Percentiles rank a stretch among this genome's conserved stretches.
Evolutionary conservation across 768 basidiomycete species (phyloP).

Genomic region (Suillus alpinus): DNA sequence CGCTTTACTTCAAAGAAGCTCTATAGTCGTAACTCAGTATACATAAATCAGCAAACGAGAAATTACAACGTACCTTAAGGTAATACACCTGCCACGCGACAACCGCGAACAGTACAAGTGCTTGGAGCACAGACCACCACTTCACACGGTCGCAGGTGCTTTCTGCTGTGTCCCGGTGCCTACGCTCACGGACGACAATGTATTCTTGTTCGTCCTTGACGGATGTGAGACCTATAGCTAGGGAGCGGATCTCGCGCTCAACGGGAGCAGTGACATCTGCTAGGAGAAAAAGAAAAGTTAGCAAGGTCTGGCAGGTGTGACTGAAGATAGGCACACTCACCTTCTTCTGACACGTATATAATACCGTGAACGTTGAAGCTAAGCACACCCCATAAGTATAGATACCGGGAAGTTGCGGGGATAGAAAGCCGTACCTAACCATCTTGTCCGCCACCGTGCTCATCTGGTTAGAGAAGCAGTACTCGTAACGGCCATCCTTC

Average conservation of each 20-base stretch:
- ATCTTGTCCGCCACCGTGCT: constrained; percentile 94
- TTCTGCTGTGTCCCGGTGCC: constrained; percentile 92
- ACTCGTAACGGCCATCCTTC: constrained; percentile 84
- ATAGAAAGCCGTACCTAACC: constrained; percentile 58
- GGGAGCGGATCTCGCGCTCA: constrained; percentile 87
- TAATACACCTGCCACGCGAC: constrained; percentile 99
- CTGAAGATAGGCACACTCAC: constrained; percentile 37
- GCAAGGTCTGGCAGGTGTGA: not conserved
- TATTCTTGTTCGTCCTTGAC: constrained; percentile 99
- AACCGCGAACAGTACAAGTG: constrained; percentile 80
- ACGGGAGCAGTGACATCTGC: constrained; percentile 88
- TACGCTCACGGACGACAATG: constrained; percentile 89
- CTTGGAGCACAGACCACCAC: constrained; percentile 97
- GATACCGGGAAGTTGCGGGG: not conserved
- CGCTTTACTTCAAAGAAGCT: constrained; percentile 87
- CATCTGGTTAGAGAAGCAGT: constrained; percentile 99
- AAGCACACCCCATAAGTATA: constrained; percentile 8
- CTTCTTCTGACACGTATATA: constrained; percentile 90
- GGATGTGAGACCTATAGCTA: constrained; percentile 76
- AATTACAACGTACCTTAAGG: constrained; percentile 60
- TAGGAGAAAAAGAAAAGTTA: constrained; percentile 6
- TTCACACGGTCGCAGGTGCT: constrained; percentile 94
- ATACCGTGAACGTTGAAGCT: constrained; percentile 99
- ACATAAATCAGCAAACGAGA: not conserved
- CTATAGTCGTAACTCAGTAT: constrained; percentile 40